Percentiles rank a stretch among this genome's conserved stretches.
Conservation (phyloP, 257 asterid species). For the Jasminum sambac region DNA sequence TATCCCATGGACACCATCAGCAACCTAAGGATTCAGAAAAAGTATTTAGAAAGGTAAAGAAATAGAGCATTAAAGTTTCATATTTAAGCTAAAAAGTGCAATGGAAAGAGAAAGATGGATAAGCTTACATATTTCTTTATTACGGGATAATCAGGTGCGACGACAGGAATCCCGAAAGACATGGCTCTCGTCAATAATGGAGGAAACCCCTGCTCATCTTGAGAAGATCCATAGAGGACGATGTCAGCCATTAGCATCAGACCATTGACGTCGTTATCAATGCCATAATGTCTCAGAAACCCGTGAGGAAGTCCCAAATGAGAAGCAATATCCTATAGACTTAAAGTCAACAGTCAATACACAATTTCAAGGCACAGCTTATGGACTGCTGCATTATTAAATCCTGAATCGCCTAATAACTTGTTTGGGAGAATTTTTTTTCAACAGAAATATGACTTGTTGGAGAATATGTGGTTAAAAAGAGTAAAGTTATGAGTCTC, state of each 20-base stretch:
- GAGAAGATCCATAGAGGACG: conserved; percentile 82
- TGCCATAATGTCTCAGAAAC: conserved; percentile 73
- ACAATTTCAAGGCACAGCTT: conserved; percentile 19
- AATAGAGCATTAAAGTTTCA: conserved; percentile 25
- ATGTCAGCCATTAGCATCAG: conserved; percentile 88
- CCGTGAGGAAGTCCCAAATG: conserved; percentile 78
- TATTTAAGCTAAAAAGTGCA: conserved; percentile 22
- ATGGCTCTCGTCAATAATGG: conserved; percentile 81
- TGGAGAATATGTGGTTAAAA: no score
- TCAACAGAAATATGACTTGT: no score
- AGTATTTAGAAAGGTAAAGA: conserved; percentile 8
- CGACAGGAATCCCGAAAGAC: conserved; percentile 82
- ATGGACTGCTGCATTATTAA: background rate
- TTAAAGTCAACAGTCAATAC: conserved; percentile 18
- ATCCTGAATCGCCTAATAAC: background rate
- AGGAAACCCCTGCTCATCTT: conserved; percentile 92
- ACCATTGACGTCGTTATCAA: conserved; percentile 67
- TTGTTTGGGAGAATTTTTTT: no score
- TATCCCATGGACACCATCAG: conserved; percentile 85
- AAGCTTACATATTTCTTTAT: conserved; percentile 68
- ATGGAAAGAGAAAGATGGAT: conserved; percentile 27
- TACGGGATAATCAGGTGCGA: conserved; percentile 76
- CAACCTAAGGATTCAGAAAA: conserved; percentile 54
- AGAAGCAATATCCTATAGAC: conserved; percentile 62
- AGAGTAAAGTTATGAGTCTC: no score